Conservation (phyloP, 2,329 filamentous ascomycete species). For the Colletotrichum sp. region DNA sequence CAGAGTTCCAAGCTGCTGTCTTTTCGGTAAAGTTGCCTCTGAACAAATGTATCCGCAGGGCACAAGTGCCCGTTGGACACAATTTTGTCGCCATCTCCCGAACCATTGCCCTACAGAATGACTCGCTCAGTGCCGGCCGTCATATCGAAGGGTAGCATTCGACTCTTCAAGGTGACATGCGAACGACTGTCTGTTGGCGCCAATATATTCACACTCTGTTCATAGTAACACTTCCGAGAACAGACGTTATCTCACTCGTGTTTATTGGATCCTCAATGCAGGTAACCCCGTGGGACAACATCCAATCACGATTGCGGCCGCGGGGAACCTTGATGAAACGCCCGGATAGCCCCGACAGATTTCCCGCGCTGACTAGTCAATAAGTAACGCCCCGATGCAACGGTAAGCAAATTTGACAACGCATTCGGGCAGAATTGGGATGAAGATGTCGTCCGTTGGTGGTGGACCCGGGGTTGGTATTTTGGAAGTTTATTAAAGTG, state of each 20-base stretch:
- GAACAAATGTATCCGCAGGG: background rate
- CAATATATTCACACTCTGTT: background rate
- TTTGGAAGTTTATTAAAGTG: background rate
- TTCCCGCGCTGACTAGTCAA: background rate
- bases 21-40: background rate
- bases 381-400: background rate
- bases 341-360: background rate
- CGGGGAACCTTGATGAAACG: background rate
- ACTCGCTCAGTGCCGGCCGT: background rate
- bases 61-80: background rate
- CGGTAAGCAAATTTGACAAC: background rate
- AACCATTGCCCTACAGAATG: background rate
- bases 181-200: background rate
- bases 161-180: background rate
- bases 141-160: background rate
- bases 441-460: background rate
- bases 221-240: background rate
- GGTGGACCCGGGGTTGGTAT: background rate
- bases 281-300: background rate
- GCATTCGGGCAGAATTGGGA: background rate
- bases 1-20: background rate
- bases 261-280: background rate
- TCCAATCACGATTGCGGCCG: background rate
- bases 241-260: background rate
- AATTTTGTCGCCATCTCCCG: background rate